phyloP scores from a whole-genome alignment of 768 basidiomycete species.

The Leccinum ochraceum region DNA sequence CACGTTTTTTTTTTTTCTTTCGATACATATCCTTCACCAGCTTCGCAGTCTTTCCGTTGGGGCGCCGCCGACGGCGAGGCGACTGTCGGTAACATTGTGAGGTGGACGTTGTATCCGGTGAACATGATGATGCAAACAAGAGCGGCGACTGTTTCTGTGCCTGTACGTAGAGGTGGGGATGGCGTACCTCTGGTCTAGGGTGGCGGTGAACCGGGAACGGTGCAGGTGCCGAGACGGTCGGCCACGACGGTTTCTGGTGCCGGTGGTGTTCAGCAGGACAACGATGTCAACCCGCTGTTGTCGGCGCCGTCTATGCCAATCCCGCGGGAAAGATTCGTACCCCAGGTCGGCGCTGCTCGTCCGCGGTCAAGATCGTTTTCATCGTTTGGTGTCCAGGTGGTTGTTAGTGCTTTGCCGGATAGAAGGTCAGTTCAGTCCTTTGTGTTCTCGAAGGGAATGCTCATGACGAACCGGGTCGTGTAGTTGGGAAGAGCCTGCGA shows the following conservation, averaged over 20 bases:
- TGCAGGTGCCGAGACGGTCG: conserved; percentile 24
- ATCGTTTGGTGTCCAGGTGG: conserved; percentile 50
- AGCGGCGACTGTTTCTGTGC: conserved; percentile 35
- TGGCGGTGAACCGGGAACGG: background rate
- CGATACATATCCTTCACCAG: conserved; percentile 29
- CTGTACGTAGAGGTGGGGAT: conserved; percentile 21
- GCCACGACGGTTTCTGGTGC: conserved; percentile 3
- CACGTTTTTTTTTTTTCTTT: conserved; percentile 23
- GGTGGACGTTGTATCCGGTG: background rate
- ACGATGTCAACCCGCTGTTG: background rate
- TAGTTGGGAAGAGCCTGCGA: conserved; percentile 29
- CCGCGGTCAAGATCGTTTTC: conserved; percentile 76
- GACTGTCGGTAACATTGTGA: conserved; percentile 48
- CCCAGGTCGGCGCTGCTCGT: conserved; percentile 49
- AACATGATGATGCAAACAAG: conserved; percentile 21
- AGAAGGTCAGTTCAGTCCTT: conserved; percentile 19
- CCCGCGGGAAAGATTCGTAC: conserved; percentile 65
- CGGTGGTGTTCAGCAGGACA: background rate
- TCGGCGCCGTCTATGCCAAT: conserved; percentile 29
- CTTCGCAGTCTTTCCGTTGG: conserved; percentile 21
- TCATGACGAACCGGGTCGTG: conserved; percentile 1
- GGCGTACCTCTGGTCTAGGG: background rate
- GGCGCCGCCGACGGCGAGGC: conserved; percentile 23
- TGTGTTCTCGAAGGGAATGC: background rate
- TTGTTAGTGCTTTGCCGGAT: background rate